Base-by-base conservation (phyloP, 805 yeast species). In the Pichia kluyveri region DNA sequence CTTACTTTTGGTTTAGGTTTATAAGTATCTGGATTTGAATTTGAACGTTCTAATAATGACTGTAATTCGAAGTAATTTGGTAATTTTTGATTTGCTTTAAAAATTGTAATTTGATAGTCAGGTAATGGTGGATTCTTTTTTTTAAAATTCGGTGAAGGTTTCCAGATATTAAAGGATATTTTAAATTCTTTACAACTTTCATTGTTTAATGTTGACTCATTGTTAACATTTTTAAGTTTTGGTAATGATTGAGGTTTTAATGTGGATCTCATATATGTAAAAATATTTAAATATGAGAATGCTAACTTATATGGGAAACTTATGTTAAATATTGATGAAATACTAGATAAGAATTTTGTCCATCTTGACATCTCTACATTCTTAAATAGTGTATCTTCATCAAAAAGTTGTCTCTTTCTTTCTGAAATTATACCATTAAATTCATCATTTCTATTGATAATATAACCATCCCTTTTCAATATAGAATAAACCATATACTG, bases 391-490 rank as follows among this genome's bases (percentile, higher is more conserved):
- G 6, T 42, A 31, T 4, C 32, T 9, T 14, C 50, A 45, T 39
- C 36, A 4, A 46, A 36, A 3, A 46, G 23, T 6, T 44, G 26
- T 9, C 38, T 47, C 14, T 36, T 40, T 17, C 9, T 36, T 7
- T 12, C 18, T 10, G 46, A 34, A 2, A 45, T 40, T 27, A 18
- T 31, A 28, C 48, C 51, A 17, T 44, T 42, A 27, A 49, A 54
- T 23, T 53, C 51, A 17, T 44, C 41, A 44, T 55, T 52, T 43
- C 71, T 56, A 48, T 68, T 60, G 0, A 86, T 84, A 19, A 84
- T 73, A 59, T 83, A 90, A 0, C 97, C 97, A 45, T 80, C 72
- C 59, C 95, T 75, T 56, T 83, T 85, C 56, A 90, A 68, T 49
- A 84, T 74, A 0, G 90, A 73, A 64, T 82, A 91, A 0, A 84